A percentile compares a stretch with the other conserved stretches of the same genome.
Conservation (phyloP, 257 asterid genomes). For the Ocimum tenuiflorum region DNA sequence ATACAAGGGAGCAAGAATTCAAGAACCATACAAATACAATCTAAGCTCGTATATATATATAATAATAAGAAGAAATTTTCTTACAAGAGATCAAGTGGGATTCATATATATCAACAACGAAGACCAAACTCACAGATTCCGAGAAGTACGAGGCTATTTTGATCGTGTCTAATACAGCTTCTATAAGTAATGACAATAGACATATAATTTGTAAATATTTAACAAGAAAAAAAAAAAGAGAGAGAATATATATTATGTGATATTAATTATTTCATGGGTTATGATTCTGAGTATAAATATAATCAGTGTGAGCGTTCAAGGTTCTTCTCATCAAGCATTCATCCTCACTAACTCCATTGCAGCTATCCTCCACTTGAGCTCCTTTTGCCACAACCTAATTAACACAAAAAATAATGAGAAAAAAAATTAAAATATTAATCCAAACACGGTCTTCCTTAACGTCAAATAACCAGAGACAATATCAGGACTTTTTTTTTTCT, state of each 20-base stretch:
- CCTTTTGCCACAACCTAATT: slow-evolving; percentile 8
- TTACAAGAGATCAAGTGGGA: background rate
- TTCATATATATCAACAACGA: background rate
- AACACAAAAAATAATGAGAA: no score
- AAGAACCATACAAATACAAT: background rate
- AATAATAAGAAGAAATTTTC: background rate
- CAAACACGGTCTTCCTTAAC: slow-evolving; percentile 6
- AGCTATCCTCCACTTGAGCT: slow-evolving; percentile 27
- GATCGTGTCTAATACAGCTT: background rate
- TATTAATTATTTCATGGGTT: slow-evolving; percentile 32
- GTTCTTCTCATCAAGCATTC: slow-evolving; percentile 64
- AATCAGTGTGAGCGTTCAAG: slow-evolving; percentile 52
- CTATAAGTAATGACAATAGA: background rate
- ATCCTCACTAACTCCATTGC: slow-evolving; percentile 44
- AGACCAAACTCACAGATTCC: background rate
- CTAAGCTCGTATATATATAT: no score
- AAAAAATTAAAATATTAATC: background rate
- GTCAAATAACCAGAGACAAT: background rate
- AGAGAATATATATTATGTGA: background rate
- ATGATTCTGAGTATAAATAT: slow-evolving; percentile 57
- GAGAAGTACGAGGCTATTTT: background rate
- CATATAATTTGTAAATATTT: no score
- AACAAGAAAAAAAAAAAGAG: background rate
- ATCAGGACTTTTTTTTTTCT: background rate
- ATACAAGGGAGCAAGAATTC: background rate